Percentiles rank a stretch among this genome's conserved stretches.
Evolutionary conservation across 129 eudicot genomes (phyloP).

Genomic region (Flaveria sonorensis): DNA sequence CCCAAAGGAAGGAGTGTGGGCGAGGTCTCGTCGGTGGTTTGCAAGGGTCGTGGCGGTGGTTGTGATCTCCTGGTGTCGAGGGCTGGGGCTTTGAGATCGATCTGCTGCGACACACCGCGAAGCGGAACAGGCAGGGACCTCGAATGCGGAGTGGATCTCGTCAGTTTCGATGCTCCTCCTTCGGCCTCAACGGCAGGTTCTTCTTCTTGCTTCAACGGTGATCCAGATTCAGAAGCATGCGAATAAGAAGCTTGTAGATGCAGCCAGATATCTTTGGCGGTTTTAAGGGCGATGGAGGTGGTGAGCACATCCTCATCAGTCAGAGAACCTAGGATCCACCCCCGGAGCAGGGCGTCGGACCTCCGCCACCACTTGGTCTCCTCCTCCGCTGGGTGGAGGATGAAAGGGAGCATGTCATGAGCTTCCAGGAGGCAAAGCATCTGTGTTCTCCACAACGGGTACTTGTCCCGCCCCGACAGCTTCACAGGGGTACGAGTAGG

Average conservation of each 20-base stretch:
- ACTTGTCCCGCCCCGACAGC: slow-evolving; percentile 32
- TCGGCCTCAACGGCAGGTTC: background rate
- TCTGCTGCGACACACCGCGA: slow-evolving; percentile 37
- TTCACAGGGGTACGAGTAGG: slow-evolving; percentile 34
- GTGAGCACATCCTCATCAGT: slow-evolving; percentile 27
- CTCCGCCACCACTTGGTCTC: slow-evolving; percentile 22
- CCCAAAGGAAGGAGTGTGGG: slow-evolving; percentile 17
- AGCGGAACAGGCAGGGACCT: slow-evolving; percentile 41
- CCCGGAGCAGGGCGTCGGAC: slow-evolving; percentile 41
- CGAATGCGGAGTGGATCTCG: slow-evolving; percentile 38
- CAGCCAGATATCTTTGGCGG: slow-evolving; percentile 35
- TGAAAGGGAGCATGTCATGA: slow-evolving; percentile 40
- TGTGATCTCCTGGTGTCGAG: no score
- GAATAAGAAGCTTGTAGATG: slow-evolving; percentile 21
- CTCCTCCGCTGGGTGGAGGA: slow-evolving; percentile 20
- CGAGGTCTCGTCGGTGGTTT: background rate
- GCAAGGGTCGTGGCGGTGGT: no score
- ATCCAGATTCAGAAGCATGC: background rate
- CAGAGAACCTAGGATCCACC: slow-evolving; percentile 43
- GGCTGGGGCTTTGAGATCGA: slow-evolving; percentile 29
- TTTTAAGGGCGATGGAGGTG: slow-evolving; percentile 6
- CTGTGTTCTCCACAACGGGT: slow-evolving; percentile 34
- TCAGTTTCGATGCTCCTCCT: slow-evolving; percentile 19
- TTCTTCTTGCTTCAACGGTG: no score
- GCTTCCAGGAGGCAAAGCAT: slow-evolving; percentile 37